A percentile compares a stretch with the other conserved stretches of the same genome.
These are phyloP conservation scores for Pestalotiopsis sp. DNA, from an alignment of 2,329 filamentous ascomycete genomes.

Conservation along the genomic window DNA sequence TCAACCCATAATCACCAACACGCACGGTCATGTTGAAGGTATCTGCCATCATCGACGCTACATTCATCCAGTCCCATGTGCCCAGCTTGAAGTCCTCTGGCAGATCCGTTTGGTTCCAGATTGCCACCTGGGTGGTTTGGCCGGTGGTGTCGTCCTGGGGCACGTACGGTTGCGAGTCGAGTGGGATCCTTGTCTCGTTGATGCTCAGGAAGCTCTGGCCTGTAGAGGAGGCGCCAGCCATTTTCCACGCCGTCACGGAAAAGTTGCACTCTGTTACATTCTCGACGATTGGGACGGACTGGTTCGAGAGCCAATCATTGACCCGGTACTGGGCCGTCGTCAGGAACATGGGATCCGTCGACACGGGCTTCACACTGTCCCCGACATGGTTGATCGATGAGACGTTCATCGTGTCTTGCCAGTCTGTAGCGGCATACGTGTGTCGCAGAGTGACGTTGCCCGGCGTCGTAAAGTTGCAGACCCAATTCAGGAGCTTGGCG, in stretches of 20 bases:
- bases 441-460: not conserved
- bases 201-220: not conserved
- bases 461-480: not conserved
- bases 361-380: too few species aligned
- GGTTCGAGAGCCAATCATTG: not conserved
- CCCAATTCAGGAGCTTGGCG: slow-evolving; percentile 6
- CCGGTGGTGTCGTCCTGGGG: not conserved
- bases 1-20: not conserved
- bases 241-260: not conserved
- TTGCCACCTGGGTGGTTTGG: not conserved
- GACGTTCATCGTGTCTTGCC: too few species aligned
- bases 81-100: not conserved
- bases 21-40: not conserved
- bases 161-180: not conserved
- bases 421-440: too few species aligned
- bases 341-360: not conserved
- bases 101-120: not conserved
- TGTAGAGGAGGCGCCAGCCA: not conserved
- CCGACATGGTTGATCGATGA: too few species aligned
- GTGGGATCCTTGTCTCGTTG: not conserved
- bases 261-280: not conserved
- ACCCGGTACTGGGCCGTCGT: not conserved
- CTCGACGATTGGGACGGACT: not conserved
- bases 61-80: not conserved
- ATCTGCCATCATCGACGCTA: not conserved